A percentile compares a stretch with the other conserved stretches of the same genome.
Conservation (phyloP, 768 basidiomycete species). For the Cystobasidium ongulense region DNA sequence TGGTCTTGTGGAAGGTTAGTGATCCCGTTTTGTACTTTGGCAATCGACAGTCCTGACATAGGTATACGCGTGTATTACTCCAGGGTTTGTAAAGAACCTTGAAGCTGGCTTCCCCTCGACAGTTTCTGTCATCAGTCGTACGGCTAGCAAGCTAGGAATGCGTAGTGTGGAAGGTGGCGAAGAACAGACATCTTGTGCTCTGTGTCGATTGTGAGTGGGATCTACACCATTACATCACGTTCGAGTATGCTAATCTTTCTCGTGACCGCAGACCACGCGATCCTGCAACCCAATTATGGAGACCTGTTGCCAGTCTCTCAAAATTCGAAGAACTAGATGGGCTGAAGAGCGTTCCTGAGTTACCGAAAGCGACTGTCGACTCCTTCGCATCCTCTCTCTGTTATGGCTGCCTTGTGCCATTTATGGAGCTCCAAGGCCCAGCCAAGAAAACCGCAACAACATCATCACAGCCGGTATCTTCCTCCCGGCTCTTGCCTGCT, state of each 20-base stretch:
- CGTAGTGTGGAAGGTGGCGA: slow-evolving; percentile 1
- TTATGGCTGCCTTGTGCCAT: slow-evolving; percentile 27
- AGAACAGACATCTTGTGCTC: not conserved
- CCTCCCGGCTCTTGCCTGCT: not conserved
- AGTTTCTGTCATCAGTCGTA: slow-evolving; percentile 39
- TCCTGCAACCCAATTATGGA: not conserved
- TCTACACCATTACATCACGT: not conserved
- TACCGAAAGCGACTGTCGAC: not conserved
- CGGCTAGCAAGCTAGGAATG: slow-evolving; percentile 38
- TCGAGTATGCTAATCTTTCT: not conserved
- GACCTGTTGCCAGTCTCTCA: not conserved
- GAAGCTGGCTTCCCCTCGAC: slow-evolving; percentile 39
- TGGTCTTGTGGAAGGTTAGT: slow-evolving; percentile 34
- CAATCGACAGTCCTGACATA: not conserved
- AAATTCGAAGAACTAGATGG: not conserved
- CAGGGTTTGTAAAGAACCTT: slow-evolving; percentile 27
- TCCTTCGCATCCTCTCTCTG: not conserved
- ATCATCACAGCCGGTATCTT: not conserved
- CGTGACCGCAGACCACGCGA: not conserved
- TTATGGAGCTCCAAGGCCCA: slow-evolving; percentile 4
- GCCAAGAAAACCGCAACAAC: not conserved
- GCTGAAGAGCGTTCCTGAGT: not conserved
- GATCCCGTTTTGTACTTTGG: not conserved
- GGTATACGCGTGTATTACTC: not conserved
- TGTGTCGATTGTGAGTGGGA: slow-evolving; percentile 9